Evolutionary conservation across 2,329 filamentous ascomycete genomes (phyloP).

Genomic region (Aspergillus sp.): DNA sequence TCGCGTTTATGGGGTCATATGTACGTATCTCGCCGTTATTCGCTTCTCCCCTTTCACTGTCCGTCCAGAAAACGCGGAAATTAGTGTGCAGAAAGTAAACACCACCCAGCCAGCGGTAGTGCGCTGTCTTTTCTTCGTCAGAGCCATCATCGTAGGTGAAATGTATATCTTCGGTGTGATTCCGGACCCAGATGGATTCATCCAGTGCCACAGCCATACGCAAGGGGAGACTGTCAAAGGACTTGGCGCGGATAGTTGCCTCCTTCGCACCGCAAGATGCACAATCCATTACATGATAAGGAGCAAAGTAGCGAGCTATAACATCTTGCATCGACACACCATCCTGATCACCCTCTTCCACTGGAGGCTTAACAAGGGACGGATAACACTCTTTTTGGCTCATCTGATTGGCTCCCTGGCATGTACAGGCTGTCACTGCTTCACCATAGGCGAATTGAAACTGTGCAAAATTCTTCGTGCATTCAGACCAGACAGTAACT

Average conservation of each 20-base stretch:
- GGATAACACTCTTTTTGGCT: background rate
- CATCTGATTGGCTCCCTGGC: background rate
- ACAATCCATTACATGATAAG: slow-evolving; percentile 1
- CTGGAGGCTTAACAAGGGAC: slow-evolving; percentile 10
- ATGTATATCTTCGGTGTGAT: slow-evolving; percentile 22
- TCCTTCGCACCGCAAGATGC: slow-evolving; percentile 3
- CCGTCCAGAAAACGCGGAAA: slow-evolving; percentile 28
- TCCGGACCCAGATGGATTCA: slow-evolving; percentile 3
- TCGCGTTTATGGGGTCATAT: slow-evolving; percentile 25
- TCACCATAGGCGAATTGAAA: slow-evolving; percentile 18
- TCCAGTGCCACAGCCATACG: slow-evolving; percentile 24
- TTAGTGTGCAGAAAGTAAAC: slow-evolving; percentile 22
- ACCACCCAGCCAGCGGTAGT: slow-evolving; percentile 36
- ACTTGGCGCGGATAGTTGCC: slow-evolving; percentile 2
- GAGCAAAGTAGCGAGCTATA: slow-evolving; percentile 14
- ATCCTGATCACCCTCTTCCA: slow-evolving; percentile 4
- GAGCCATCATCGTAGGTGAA: slow-evolving; percentile 18
- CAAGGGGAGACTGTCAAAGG: slow-evolving; percentile 20
- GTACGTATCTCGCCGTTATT: slow-evolving; percentile 15
- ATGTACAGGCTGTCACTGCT: slow-evolving; percentile 5
- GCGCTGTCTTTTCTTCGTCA: slow-evolving; percentile 11
- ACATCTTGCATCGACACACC: slow-evolving; percentile 16
- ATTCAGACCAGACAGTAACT: slow-evolving; percentile 18
- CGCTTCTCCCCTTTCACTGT: slow-evolving; percentile 21
- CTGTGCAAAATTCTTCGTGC: slow-evolving; percentile 21